Percentiles rank a stretch among this genome's conserved stretches.
phyloP scores from a whole-genome alignment of 352 stramenopile species.

The Globisporangium ultimum region DNA sequence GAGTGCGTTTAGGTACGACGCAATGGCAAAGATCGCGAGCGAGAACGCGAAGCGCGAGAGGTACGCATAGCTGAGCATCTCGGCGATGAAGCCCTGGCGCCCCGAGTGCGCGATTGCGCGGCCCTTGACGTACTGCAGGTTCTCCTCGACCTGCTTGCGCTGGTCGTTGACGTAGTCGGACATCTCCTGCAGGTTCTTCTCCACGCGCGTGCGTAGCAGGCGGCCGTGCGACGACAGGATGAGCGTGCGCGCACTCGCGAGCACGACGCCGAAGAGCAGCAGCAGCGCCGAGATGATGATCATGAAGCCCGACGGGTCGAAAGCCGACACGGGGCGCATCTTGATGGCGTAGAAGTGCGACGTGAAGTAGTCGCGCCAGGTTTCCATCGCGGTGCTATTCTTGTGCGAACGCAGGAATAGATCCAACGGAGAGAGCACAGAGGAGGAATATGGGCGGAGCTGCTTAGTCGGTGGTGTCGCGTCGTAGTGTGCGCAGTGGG shows the following conservation, averaged over 20 bases:
- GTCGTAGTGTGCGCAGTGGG: too few relatives aligned
- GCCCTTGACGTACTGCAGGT: conserved; percentile 69
- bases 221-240: conserved; percentile 34
- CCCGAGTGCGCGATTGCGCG: conserved; percentile 71
- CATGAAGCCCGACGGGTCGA: conserved; percentile 85
- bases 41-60: conserved; percentile 80
- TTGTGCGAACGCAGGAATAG: neutral
- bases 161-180: conserved; percentile 69
- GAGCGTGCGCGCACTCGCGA: conserved; percentile 41
- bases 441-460: too few relatives aligned
- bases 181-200: conserved; percentile 78
- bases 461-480: too few relatives aligned
- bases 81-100: conserved; percentile 78
- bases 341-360: conserved; percentile 86
- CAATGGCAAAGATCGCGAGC: conserved; percentile 64
- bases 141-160: conserved; percentile 61
- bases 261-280: conserved; percentile 61
- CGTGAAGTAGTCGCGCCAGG: conserved; percentile 68
- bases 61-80: conserved; percentile 88
- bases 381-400: conserved; percentile 37
- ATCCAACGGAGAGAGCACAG: too few relatives aligned
- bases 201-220: conserved; percentile 47
- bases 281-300: conserved; percentile 70
- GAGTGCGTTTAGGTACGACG: conserved; percentile 82
- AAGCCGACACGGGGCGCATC: conserved; percentile 75